These are phyloP conservation scores for Irpex rosettiformis DNA, from an alignment of 1,284 basidiomycete species.

Conservation along the genomic window DNA sequence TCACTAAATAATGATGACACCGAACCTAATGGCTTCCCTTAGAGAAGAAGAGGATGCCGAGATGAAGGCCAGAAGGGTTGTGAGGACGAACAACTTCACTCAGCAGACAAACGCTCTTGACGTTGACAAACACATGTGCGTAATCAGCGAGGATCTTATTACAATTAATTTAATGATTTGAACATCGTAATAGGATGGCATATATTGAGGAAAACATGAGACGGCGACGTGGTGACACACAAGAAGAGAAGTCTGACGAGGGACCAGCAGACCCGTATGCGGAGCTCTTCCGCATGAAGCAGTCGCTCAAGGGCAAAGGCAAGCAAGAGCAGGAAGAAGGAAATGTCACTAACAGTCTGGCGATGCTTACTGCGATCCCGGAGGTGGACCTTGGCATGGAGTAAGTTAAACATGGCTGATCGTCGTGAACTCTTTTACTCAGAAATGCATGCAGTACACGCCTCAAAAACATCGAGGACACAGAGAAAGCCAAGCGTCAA, in stretches of 20 bases:
- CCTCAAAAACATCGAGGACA: slow-evolving; percentile 93
- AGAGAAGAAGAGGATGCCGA: slow-evolving; percentile 64
- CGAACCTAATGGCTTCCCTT: background rate
- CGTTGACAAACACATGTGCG: slow-evolving; percentile 97
- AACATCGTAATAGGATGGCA: slow-evolving; percentile 75
- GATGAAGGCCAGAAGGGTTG: slow-evolving; percentile 68
- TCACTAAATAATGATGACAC: background rate
- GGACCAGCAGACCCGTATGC: slow-evolving; percentile 70
- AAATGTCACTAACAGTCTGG: slow-evolving; percentile 86
- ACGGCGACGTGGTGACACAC: slow-evolving; percentile 61
- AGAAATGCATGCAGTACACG: slow-evolving; percentile 67
- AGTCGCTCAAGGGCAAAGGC: slow-evolving; percentile 62
- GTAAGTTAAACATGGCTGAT: slow-evolving; percentile 43
- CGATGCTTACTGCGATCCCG: slow-evolving; percentile 95
- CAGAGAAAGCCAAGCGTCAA: slow-evolving; percentile 89
- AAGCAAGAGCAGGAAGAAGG: slow-evolving; percentile 76
- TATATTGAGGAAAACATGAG: slow-evolving; percentile 95
- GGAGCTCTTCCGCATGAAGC: slow-evolving; percentile 78
- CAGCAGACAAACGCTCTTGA: slow-evolving; percentile 94
- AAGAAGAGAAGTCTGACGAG: slow-evolving; percentile 41
- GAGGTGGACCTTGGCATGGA: slow-evolving; percentile 98
- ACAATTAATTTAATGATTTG: background rate
- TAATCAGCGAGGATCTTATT: no score
- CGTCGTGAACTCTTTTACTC: background rate
- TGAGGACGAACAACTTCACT: slow-evolving; percentile 91